Percentiles rank a stretch among this genome's conserved stretches.
Conservation (phyloP, 495 filamentous ascomycete genomes). For the Aspergillus mulundensis region DNA sequence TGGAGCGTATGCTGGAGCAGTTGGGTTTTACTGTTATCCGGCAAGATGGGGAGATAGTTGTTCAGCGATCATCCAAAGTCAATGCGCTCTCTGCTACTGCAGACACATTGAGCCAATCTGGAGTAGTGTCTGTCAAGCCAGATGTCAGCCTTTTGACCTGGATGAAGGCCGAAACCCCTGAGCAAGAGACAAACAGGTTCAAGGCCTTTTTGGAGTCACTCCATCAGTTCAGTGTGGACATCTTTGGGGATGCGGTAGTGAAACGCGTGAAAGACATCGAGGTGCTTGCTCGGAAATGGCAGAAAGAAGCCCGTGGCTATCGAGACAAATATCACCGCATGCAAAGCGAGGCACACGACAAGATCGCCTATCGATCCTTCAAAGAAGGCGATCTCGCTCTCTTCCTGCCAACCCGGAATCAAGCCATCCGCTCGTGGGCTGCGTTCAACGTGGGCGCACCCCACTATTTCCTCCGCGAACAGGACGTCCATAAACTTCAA, state of each 20-base stretch:
- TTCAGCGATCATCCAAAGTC: slow-evolving; percentile 70
- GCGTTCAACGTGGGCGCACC: slow-evolving; percentile 97
- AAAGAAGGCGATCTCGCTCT: slow-evolving; percentile 95
- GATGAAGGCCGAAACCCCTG: slow-evolving; percentile 64
- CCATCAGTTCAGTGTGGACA: slow-evolving; percentile 73
- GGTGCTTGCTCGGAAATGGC: slow-evolving; percentile 80
- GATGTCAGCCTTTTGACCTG: slow-evolving; percentile 72
- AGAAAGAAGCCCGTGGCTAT: slow-evolving; percentile 80
- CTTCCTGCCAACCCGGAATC: slow-evolving; percentile 91
- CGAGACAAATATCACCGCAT: slow-evolving; percentile 81
- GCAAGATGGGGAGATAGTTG: slow-evolving; percentile 65
- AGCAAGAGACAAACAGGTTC: slow-evolving; percentile 67
- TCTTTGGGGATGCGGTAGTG: slow-evolving; percentile 74
- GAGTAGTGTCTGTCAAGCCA: slow-evolving; percentile 46
- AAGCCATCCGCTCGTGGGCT: slow-evolving; percentile 91
- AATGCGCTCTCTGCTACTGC: slow-evolving; percentile 54
- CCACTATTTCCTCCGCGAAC: slow-evolving; percentile 94
- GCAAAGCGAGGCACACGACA: slow-evolving; percentile 87
- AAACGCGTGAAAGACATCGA: slow-evolving; percentile 89
- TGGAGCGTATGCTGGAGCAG: slow-evolving; percentile 74
- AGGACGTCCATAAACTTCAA: slow-evolving; percentile 79
- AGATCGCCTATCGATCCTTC: slow-evolving; percentile 95
- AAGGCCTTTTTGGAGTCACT: slow-evolving; percentile 64
- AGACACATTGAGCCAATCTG: slow-evolving; percentile 58
- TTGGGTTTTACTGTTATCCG: slow-evolving; percentile 77